Percentiles rank a stretch among this genome's conserved stretches.
phyloP scores from a whole-genome alignment of 768 basidiomycete genomes.

The Obba rivulosa region DNA sequence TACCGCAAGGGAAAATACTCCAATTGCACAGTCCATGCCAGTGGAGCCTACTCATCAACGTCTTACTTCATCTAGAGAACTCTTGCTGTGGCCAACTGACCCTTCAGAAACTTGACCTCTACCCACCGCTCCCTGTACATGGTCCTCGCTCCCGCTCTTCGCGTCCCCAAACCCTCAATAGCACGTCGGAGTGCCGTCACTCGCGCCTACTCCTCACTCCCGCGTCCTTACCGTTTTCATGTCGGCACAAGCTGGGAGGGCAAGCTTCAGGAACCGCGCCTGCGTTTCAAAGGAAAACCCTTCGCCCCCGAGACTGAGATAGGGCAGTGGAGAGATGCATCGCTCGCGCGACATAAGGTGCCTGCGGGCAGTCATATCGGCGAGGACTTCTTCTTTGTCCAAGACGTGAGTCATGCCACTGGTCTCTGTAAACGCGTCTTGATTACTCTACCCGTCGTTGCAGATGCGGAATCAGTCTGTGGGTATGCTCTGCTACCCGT shows the following conservation, averaged over 20 bases:
- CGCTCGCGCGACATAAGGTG: constrained; percentile 34
- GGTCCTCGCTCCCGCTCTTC: too few species aligned
- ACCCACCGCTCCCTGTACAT: too few species aligned
- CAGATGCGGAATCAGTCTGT: constrained; percentile 81
- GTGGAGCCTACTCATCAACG: too few species aligned
- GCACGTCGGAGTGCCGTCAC: not conserved
- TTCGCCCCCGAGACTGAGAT: constrained; percentile 56
- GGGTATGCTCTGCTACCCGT: constrained; percentile 29
- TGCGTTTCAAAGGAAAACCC: constrained; percentile 32
- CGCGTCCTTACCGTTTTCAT: constrained; percentile 64
- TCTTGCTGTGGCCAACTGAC: too few species aligned
- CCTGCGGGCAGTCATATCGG: constrained; percentile 39
- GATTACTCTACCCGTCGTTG: constrained; percentile 4
- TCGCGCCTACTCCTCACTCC: constrained; percentile 19
- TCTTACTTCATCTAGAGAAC: too few species aligned
- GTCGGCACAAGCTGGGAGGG: constrained; percentile 75
- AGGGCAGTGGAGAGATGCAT: constrained; percentile 66
- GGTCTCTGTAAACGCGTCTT: not conserved
- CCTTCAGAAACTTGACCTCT: too few species aligned
- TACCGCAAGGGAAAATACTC: too few species aligned
- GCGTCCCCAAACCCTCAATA: too few species aligned
- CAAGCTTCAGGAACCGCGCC: constrained; percentile 47
- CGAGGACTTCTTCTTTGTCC: constrained; percentile 64
- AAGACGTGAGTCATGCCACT: constrained; percentile 47
- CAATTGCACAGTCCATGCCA: too few species aligned